Evolutionary conservation across 257 asterid genomes (phyloP).

Genomic region (Paulownia fortunei): DNA sequence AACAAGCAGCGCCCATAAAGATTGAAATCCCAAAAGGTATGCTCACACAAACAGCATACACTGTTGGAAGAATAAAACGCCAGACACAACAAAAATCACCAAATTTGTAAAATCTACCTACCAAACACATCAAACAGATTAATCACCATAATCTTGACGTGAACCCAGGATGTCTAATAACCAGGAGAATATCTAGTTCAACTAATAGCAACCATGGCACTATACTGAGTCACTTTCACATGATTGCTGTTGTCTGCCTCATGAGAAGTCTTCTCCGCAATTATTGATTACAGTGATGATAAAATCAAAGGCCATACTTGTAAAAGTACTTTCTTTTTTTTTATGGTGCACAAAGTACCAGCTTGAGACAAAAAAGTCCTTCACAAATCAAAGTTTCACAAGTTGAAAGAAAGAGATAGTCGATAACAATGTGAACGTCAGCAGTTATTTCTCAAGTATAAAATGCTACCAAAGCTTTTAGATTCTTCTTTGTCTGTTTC

Average conservation of each 20-base stretch:
- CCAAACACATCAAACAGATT: slow-evolving; percentile 1
- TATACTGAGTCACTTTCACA: neutral
- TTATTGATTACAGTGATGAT: neutral
- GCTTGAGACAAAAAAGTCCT: neutral
- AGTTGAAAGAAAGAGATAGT: neutral
- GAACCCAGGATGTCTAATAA: neutral
- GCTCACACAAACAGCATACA: neutral
- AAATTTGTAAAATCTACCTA: neutral
- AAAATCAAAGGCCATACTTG: neutral
- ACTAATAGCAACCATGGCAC: neutral
- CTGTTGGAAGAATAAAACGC: neutral
- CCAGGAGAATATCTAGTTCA: neutral
- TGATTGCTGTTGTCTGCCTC: neutral
- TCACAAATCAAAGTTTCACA: neutral
- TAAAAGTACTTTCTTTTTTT: neutral
- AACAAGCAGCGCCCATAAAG: neutral
- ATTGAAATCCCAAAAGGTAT: neutral
- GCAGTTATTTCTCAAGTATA: slow-evolving; percentile 13
- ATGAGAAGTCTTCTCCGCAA: neutral
- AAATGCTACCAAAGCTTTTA: neutral
- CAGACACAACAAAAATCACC: neutral
- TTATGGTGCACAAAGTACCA: too few species aligned
- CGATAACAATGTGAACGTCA: neutral
- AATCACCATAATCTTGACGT: neutral
- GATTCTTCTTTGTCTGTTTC: slow-evolving; percentile 9